Conservation (phyloP, 805 yeast species). For the Cephaloascus fragrans region DNA sequence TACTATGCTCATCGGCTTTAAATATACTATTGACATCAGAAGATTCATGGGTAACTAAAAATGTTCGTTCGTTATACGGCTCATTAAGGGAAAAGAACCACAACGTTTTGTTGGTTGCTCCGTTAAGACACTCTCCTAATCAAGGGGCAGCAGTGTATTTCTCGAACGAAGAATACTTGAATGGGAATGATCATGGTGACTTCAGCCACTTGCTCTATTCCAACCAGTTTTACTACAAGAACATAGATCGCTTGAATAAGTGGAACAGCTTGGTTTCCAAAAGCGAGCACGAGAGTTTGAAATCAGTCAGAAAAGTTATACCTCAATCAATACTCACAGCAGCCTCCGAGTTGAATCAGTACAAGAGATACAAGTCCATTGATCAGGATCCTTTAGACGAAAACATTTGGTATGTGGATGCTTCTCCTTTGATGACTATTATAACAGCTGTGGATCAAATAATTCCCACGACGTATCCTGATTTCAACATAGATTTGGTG, state of each 20-base stretch:
- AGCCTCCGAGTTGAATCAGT: background rate
- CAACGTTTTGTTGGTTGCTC: background rate
- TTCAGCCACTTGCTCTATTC: background rate
- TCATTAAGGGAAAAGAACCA: background rate
- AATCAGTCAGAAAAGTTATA: background rate
- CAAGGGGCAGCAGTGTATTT: background rate
- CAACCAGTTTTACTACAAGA: background rate
- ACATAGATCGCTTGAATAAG: background rate
- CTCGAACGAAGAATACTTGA: background rate
- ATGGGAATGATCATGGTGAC: background rate
- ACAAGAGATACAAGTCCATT: background rate
- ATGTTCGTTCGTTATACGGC: background rate
- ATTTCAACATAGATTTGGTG: background rate
- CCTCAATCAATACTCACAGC: background rate
- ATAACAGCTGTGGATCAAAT: background rate
- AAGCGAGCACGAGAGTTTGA: background rate
- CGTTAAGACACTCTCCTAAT: background rate
- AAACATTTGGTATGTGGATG: background rate
- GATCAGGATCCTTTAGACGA: background rate
- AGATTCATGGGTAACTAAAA: background rate
- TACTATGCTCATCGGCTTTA: no score
- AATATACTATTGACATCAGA: background rate
- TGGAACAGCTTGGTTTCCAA: background rate
- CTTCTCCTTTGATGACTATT: background rate
- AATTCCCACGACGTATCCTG: background rate